phyloP scores from a whole-genome alignment of 208 protist species.

The Wallacemonas sp. region DNA sequence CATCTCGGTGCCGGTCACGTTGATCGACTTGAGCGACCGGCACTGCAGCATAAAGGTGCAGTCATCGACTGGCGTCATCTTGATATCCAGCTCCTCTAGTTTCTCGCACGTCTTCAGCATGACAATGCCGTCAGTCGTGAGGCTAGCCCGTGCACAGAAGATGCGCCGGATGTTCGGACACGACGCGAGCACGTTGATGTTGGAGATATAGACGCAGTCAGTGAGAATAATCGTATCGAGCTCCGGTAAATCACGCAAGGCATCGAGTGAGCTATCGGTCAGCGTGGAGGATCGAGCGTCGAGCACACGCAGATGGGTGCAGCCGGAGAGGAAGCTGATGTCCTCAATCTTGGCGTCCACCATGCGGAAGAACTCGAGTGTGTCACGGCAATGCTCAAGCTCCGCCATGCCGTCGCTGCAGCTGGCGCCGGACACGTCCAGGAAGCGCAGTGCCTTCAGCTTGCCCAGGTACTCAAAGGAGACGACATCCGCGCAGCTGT shows the following conservation, averaged over 20 bases:
- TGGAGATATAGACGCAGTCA: conserved; percentile 65
- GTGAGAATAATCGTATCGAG: conserved; percentile 77
- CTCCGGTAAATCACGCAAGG: conserved; percentile 54
- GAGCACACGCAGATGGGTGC: conserved; percentile 58
- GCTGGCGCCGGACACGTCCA: conserved; percentile 70
- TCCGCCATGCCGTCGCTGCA: conserved; percentile 42
- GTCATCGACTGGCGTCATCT: conserved; percentile 64
- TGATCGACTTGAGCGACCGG: conserved; percentile 59
- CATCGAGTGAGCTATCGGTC: conserved; percentile 58
- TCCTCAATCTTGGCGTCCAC: conserved; percentile 53
- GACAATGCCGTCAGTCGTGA: conserved; percentile 74
- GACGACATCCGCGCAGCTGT: conserved; percentile 51
- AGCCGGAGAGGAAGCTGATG: conserved; percentile 60
- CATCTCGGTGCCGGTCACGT: conserved; percentile 62
- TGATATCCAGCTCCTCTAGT: conserved; percentile 79
- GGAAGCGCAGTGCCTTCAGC: conserved; percentile 58
- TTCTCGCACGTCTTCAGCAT: conserved; percentile 51
- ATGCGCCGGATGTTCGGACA: conserved; percentile 76
- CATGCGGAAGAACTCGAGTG: conserved; percentile 79
- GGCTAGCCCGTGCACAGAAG: conserved; percentile 58
- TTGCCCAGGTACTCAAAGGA: conserved; percentile 51
- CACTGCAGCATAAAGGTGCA: conserved; percentile 59
- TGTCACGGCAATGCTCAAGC: conserved; percentile 21
- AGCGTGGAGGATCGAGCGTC: conserved; percentile 58
- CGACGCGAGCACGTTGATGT: conserved; percentile 75